Evolutionary conservation across 768 basidiomycete genomes (phyloP).

Genomic region (Sarcomyxa edulis): DNA sequence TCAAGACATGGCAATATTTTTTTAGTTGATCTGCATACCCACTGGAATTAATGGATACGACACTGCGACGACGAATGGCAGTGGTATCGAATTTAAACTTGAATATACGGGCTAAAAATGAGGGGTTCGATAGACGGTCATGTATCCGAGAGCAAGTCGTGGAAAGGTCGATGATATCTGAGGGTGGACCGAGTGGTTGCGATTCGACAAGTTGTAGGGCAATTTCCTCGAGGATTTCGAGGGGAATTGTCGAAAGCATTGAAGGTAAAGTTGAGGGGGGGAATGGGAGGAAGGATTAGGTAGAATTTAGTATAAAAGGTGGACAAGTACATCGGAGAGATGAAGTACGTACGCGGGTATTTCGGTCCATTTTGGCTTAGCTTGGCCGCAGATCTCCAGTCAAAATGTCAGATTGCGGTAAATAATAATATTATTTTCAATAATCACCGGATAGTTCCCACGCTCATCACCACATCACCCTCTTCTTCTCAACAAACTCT

Average conservation of each 20-base stretch:
- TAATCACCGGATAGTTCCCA: too few species aligned
- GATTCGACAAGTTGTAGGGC: slow-evolving; percentile 39
- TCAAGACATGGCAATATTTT: slow-evolving; percentile 32
- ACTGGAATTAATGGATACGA: slow-evolving; percentile 20
- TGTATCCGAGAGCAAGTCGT: slow-evolving; percentile 35
- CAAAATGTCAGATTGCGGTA: too few species aligned
- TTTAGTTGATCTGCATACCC: slow-evolving; percentile 24
- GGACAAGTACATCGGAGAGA: too few species aligned
- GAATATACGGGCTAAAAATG: slow-evolving; percentile 48
- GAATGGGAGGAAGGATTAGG: slow-evolving; percentile 1
- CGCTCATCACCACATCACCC: too few species aligned
- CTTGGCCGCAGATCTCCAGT: too few species aligned
- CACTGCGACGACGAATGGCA: slow-evolving; percentile 43
- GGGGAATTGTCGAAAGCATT: slow-evolving; percentile 27
- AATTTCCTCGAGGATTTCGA: slow-evolving; percentile 46
- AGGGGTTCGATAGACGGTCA: slow-evolving; percentile 24
- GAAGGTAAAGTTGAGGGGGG: slow-evolving; percentile 7
- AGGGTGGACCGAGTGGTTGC: slow-evolving; percentile 40
- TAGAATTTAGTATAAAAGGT: slow-evolving; percentile 23
- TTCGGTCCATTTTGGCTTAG: too few species aligned
- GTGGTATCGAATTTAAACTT: slow-evolving; percentile 54
- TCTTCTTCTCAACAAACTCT: too few species aligned
- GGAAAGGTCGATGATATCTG: slow-evolving; percentile 42
- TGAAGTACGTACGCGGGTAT: too few species aligned
- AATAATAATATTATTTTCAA: too few species aligned